Evolutionary conservation across 139 green algal species (phyloP).

Genomic region (Coccomyxa sp.): DNA sequence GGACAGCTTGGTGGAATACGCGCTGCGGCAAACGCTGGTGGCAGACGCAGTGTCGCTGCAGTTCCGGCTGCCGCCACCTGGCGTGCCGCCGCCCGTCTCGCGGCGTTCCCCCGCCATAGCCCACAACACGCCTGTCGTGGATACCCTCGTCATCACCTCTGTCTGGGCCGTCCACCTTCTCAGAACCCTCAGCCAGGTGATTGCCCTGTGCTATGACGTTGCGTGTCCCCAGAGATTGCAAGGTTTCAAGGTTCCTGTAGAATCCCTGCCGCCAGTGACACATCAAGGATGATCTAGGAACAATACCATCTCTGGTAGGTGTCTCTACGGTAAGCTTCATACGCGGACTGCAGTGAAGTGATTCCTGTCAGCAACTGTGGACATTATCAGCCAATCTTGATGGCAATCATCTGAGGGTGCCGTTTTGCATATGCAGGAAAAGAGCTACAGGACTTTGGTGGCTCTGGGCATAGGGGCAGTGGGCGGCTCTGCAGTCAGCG

Average conservation of each 20-base stretch:
- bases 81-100: conserved; percentile 35
- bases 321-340: no score
- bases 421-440: no score
- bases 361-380: no score
- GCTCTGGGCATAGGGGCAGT: conserved; percentile 66
- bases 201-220: no score
- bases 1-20: conserved; percentile 61
- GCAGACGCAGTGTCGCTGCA: conserved; percentile 76
- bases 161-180: conserved; percentile 82
- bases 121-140: conserved; percentile 49
- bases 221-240: no score
- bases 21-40: conserved; percentile 60
- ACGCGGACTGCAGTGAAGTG: no score
- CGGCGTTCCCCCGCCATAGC: conserved; percentile 42
- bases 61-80: conserved; percentile 68
- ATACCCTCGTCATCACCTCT: conserved; percentile 61
- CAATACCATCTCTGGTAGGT: no score
- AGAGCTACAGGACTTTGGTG: conserved; percentile 47
- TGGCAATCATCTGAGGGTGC: no score
- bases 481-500: conserved; percentile 32
- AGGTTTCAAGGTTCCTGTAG: no score
- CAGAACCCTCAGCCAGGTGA: conserved; percentile 59
- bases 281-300: no score
- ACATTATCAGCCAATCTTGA: no score
- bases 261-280: no score